Conservation (phyloP, 306 rosid species). For the Vachellia collinsii region DNA sequence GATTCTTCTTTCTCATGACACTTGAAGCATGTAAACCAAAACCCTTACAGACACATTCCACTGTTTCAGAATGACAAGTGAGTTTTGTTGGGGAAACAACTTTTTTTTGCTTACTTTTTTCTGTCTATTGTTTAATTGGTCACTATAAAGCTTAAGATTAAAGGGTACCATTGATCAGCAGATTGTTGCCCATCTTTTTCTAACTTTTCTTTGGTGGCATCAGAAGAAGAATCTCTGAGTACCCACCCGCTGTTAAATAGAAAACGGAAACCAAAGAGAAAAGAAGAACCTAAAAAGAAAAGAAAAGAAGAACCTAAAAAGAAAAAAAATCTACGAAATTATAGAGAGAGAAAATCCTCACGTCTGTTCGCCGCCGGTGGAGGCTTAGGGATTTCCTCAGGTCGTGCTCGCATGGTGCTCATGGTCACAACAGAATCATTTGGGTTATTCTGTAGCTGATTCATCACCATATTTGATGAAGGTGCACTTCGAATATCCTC, state of each 20-base stretch:
- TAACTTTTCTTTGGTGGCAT: slow-evolving; percentile 30
- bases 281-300: not conserved
- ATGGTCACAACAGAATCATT: slow-evolving; percentile 53
- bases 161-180: slow-evolving; percentile 22
- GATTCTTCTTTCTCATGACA: slow-evolving; percentile 44
- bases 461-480: slow-evolving; percentile 57
- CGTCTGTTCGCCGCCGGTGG: slow-evolving; percentile 73
- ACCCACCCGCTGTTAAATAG: slow-evolving; percentile 14
- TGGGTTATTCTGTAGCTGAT: slow-evolving; percentile 57
- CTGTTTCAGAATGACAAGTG: slow-evolving; percentile 44
- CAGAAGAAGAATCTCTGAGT: slow-evolving; percentile 47
- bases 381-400: slow-evolving; percentile 78
- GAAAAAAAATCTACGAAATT: not conserved
- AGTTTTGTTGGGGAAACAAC: slow-evolving; percentile 43
- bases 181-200: slow-evolving; percentile 29
- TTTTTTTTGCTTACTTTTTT: slow-evolving; percentile 42
- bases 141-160: slow-evolving; percentile 38
- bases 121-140: slow-evolving; percentile 37
- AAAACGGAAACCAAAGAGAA: not conserved
- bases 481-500: slow-evolving; percentile 84
- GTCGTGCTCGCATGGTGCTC: slow-evolving; percentile 56
- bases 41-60: slow-evolving; percentile 38
- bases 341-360: slow-evolving; percentile 39
- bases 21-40: slow-evolving; percentile 37
- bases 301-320: not conserved